Percentiles rank a stretch among this genome's conserved stretches.
Evolutionary conservation across 176 grass and related monocot species (phyloP).

Genomic region (Aegilops longissima): DNA sequence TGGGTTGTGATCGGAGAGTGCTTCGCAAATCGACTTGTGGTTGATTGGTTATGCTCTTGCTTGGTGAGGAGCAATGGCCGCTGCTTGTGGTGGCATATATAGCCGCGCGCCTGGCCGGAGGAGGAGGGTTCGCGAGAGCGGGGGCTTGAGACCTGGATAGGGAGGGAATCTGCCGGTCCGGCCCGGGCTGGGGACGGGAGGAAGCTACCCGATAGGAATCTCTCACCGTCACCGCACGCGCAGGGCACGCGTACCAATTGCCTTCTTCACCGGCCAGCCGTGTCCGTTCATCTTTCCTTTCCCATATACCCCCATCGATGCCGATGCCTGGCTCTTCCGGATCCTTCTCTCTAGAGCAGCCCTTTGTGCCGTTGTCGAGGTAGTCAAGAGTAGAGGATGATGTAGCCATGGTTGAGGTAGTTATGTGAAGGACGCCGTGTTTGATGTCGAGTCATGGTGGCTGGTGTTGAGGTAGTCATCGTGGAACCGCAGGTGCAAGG

Average conservation of each 20-base stretch:
- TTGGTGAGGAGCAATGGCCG: slow-evolving; percentile 31
- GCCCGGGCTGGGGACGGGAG: not conserved
- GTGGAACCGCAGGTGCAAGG: no score
- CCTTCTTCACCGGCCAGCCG: not conserved
- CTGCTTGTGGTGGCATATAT: slow-evolving; percentile 3
- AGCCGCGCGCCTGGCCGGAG: not conserved
- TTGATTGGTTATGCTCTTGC: not conserved
- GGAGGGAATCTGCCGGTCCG: not conserved
- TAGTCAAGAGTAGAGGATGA: no score
- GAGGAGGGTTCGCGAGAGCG: not conserved
- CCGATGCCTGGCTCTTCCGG: no score
- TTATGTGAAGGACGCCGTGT: no score
- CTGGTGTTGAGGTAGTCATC: no score
- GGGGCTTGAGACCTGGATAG: not conserved
- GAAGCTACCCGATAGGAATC: slow-evolving; percentile 14
- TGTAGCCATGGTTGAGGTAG: no score
- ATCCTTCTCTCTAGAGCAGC: no score
- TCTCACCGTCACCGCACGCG: not conserved
- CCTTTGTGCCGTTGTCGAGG: no score
- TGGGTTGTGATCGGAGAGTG: not conserved
- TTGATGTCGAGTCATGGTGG: no score
- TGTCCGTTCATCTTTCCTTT: not conserved
- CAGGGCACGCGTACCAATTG: not conserved
- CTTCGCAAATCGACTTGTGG: not conserved
- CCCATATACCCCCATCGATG: not conserved